Evolutionary conservation across 495 filamentous ascomycete species (phyloP).

Genomic region (Tetracladium setigerum): DNA sequence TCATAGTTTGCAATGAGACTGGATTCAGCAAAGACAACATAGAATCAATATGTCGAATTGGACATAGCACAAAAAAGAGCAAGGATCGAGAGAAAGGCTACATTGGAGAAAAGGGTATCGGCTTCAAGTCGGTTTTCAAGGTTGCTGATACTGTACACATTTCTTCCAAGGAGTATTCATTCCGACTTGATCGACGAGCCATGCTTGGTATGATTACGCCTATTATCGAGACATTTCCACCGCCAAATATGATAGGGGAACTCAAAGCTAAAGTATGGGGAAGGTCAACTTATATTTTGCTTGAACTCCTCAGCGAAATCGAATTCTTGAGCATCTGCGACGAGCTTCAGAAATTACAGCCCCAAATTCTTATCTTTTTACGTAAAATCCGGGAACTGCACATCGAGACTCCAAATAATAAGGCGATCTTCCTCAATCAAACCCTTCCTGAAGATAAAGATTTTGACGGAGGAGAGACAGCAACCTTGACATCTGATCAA

Average conservation of each 20-base stretch:
- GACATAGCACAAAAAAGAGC: constrained; percentile 29
- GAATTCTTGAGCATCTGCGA: background rate
- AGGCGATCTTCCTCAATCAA: background rate
- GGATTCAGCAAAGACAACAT: constrained; percentile 31
- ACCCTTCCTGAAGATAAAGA: background rate
- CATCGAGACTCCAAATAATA: background rate
- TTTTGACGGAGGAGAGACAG: constrained; percentile 6
- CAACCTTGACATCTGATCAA: constrained; percentile 1
- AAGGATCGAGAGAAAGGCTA: constrained; percentile 17
- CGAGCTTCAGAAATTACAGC: background rate
- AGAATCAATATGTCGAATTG: constrained; percentile 27
- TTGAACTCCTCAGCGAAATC: background rate
- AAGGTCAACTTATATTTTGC: background rate
- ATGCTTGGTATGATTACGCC: constrained; percentile 9
- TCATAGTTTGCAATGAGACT: constrained; percentile 34
- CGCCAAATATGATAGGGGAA: background rate
- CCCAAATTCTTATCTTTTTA: constrained; percentile 6
- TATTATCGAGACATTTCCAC: background rate
- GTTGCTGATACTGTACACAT: constrained; percentile 33
- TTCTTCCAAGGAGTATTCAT: constrained; percentile 30
- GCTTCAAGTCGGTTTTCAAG: constrained; percentile 43
- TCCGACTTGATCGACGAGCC: constrained; percentile 11
- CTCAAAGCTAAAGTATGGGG: background rate
- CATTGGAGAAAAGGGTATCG: constrained; percentile 41
- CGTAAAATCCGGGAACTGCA: background rate